Percentiles rank a stretch among this genome's conserved stretches.
These are phyloP conservation scores for Leccinum incarnatum DNA, from an alignment of 768 basidiomycete genomes.

Conservation along the genomic window DNA sequence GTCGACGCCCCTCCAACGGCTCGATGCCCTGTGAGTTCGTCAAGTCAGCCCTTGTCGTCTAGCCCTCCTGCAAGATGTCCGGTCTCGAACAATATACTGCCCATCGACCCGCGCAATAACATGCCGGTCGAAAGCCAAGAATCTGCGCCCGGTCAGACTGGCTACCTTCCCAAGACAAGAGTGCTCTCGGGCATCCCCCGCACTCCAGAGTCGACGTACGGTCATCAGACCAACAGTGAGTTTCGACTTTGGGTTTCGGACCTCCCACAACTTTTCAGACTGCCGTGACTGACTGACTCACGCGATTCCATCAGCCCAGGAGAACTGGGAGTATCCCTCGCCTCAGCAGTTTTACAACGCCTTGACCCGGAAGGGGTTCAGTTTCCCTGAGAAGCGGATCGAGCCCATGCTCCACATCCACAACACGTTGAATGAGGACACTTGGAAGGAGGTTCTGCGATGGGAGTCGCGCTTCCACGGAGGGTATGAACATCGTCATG, in stretches of 20 bases:
- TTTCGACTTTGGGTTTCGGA: background rate
- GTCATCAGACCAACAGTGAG: constrained; percentile 13
- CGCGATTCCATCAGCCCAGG: constrained; percentile 2
- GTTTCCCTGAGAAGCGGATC: constrained; percentile 4
- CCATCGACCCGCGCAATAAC: constrained; percentile 9
- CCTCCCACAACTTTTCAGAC: too few species aligned
- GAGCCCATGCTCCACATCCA: constrained; percentile 7
- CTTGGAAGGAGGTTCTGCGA: constrained; percentile 8
- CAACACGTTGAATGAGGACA: constrained; percentile 11
- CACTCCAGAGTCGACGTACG: constrained; percentile 6
- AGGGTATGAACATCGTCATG: background rate
- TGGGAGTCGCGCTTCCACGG: constrained; percentile 17
- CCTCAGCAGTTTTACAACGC: constrained; percentile 17
- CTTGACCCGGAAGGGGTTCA: constrained; percentile 10
- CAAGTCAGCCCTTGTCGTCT: background rate
- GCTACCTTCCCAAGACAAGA: background rate
- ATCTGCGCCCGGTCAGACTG: background rate
- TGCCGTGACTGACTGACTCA: background rate
- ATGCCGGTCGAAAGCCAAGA: constrained; percentile 13
- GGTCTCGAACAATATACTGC: background rate
- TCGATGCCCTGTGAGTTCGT: constrained; percentile 3
- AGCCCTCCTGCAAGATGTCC: constrained; percentile 4
- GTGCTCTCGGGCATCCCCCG: constrained; percentile 8
- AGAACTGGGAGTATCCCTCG: constrained; percentile 13
- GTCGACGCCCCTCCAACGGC: background rate